Evolutionary conservation across 495 filamentous ascomycete species (phyloP).

Genomic region (Aspergillus homomorphus): DNA sequence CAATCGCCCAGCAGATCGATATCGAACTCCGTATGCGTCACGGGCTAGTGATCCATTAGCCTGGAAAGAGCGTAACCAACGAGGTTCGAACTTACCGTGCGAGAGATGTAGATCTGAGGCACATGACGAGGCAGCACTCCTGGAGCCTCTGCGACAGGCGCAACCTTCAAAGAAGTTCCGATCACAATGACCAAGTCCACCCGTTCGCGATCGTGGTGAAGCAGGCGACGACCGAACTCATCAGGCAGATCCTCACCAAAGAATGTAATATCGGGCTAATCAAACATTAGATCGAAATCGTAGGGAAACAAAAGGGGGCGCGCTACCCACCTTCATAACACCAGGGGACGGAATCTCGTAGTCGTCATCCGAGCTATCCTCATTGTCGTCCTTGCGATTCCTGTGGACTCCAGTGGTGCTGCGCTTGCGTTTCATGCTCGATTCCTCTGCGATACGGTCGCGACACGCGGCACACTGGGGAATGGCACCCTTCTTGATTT

Average conservation of each 20-base stretch:
- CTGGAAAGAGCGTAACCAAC: background rate
- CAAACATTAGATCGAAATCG: conserved; percentile 7
- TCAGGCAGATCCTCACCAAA: conserved; percentile 75
- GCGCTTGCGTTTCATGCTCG: conserved; percentile 72
- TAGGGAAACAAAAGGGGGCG: background rate
- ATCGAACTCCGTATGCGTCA: conserved; percentile 89
- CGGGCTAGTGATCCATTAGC: conserved; percentile 49
- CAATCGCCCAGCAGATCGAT: conserved; percentile 92
- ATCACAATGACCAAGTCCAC: conserved; percentile 96
- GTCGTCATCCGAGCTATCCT: conserved; percentile 68
- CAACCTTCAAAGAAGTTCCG: conserved; percentile 93
- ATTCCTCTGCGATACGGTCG: conserved; percentile 40
- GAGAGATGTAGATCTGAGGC: conserved; percentile 91
- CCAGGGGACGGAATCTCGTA: conserved; percentile 70
- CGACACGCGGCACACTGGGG: conserved; percentile 52
- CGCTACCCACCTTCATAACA: conserved; percentile 74
- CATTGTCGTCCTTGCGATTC: conserved; percentile 48
- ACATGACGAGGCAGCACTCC: conserved; percentile 72
- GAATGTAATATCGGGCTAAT: conserved; percentile 89
- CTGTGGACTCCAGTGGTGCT: conserved; percentile 56
- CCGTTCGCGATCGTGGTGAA: conserved; percentile 70
- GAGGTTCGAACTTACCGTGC: conserved; percentile 55
- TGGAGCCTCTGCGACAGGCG: conserved; percentile 88
- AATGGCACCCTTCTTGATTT: conserved; percentile 70
- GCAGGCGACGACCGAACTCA: conserved; percentile 76